Conservation (phyloP, 2,329 filamentous ascomycete genomes). For the Ascochyta koolunga region DNA sequence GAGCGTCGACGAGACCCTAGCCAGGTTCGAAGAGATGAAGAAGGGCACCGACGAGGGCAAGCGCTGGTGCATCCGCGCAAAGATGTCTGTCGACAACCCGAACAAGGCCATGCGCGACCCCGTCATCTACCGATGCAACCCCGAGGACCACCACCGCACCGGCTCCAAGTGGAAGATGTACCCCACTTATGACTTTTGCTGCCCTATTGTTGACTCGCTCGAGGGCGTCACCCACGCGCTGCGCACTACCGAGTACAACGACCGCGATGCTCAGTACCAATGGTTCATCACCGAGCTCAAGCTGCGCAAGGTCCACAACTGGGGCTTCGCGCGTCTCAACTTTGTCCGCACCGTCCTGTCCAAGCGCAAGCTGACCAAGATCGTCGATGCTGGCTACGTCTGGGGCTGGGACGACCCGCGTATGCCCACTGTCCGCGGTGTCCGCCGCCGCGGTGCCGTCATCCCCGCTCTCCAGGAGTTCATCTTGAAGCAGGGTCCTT, state of each 20-base stretch:
- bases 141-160: conserved; percentile 74
- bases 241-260: conserved; percentile 84
- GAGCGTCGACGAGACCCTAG: conserved; percentile 80
- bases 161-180: conserved; percentile 83
- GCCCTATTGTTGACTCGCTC: conserved; percentile 78
- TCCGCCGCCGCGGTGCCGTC: conserved; percentile 78
- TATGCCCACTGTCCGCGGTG: conserved; percentile 83
- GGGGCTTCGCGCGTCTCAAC: conserved; percentile 85
- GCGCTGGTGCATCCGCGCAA: conserved; percentile 91
- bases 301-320: conserved; percentile 79
- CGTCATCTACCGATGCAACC: conserved; percentile 95
- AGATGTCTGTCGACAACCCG: conserved; percentile 87
- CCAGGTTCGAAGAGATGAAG: conserved; percentile 94
- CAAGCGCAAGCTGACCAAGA: conserved; percentile 84
- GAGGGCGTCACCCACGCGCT: conserved; percentile 86
- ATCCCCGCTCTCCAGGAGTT: conserved; percentile 80
- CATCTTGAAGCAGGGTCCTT: conserved; percentile 83
- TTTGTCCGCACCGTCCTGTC: conserved; percentile 83
- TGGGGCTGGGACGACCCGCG: conserved; percentile 87
- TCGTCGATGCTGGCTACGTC: conserved; percentile 77
- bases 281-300: conserved; percentile 80
- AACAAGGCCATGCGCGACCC: conserved; percentile 97
- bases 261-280: conserved; percentile 84
- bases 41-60: conserved; percentile 77
- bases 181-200: conserved; percentile 86